Evolutionary conservation across 768 basidiomycete species (phyloP), one percentile per base, ranked within the genome.

Genomic region (Lepiota venenata): DNA sequence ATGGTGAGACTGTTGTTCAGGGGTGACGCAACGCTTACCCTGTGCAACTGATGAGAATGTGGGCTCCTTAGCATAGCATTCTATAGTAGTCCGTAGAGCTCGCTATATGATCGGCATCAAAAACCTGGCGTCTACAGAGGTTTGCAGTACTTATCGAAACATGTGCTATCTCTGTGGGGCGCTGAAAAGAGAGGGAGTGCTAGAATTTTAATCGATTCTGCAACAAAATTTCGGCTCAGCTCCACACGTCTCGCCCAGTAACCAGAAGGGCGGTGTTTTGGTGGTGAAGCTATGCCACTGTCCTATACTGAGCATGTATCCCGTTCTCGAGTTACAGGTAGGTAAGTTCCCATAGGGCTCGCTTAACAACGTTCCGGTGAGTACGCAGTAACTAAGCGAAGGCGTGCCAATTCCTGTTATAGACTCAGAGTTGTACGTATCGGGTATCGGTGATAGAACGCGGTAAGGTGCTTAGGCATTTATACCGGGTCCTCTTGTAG

Each of bases 11-110:
- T n/a, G 32, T 41, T 29, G 27, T 40, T 47, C 47, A 47, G 53
- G 53, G 53, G 29, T 55, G 53, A 48, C 53, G 46, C 53, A 55
- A 55, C 32, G 46, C 53, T 55, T 55, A 48, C 47, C 53, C 53
- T 55, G 53, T 55, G 53, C 53, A 55, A 47, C 42, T 55, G 53
- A 22, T 54, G 52, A 47, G 44, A 47, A 54, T 54, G 18, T 47
- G 36, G 44, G 35, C 35, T 46, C 36, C 32, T 43, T 25, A 25
- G 25, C 25, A 25, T 25, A 25, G 25, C 25, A 25, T 25, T 25
- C 25, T 44, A 52, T 52, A 43, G 8, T 15, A 10, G 2, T 39
- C 38, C 52, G 52, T 47, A 35, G 45, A 45, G 29, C 39, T 54
- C 52, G 52, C 52, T 41, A 11, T 25, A 32, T 46, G 44, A 54